These are phyloP conservation scores for Penicillium bovifimosum DNA, from an alignment of 495 filamentous ascomycete genomes.

Conservation along the genomic window DNA sequence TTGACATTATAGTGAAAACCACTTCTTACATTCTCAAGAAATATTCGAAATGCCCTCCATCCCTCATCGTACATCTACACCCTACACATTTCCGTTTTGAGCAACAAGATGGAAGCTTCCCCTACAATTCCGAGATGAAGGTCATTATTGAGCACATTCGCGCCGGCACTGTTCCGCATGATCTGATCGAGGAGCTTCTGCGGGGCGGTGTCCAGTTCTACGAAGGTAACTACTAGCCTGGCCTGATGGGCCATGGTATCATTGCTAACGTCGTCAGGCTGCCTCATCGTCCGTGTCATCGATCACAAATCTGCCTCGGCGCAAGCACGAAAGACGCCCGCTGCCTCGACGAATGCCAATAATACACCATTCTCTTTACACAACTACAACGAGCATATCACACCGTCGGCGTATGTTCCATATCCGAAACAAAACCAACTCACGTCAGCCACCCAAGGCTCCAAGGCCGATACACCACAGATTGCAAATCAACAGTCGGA, in stretches of 20 bases:
- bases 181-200: conserved; percentile 66
- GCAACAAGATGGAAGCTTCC: conserved; percentile 85
- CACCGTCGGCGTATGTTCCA: conserved; percentile 79
- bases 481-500: conserved; percentile 17
- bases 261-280: conserved; percentile 44
- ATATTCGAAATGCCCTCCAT: conserved; percentile 69
- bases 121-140: conserved; percentile 86
- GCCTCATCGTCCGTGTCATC: conserved; percentile 86
- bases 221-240: conserved; percentile 53
- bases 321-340: conserved; percentile 48
- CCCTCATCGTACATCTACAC: conserved; percentile 80
- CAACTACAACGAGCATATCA: conserved; percentile 81
- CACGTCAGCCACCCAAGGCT: conserved; percentile 31
- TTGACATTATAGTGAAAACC: conserved; percentile 51
- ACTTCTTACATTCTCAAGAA: conserved; percentile 76
- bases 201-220: conserved; percentile 74
- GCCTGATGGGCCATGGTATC: neutral
- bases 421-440: conserved; percentile 61
- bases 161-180: conserved; percentile 61
- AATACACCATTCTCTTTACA: conserved; percentile 80
- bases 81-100: conserved; percentile 87
- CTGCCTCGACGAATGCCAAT: conserved; percentile 48
- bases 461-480: conserved; percentile 24
- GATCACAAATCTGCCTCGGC: conserved; percentile 70
- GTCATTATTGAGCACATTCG: conserved; percentile 73